These are phyloP conservation scores for Pestalotiopsis sp. DNA, from an alignment of 2,329 filamentous ascomycete species.

Conservation along the genomic window DNA sequence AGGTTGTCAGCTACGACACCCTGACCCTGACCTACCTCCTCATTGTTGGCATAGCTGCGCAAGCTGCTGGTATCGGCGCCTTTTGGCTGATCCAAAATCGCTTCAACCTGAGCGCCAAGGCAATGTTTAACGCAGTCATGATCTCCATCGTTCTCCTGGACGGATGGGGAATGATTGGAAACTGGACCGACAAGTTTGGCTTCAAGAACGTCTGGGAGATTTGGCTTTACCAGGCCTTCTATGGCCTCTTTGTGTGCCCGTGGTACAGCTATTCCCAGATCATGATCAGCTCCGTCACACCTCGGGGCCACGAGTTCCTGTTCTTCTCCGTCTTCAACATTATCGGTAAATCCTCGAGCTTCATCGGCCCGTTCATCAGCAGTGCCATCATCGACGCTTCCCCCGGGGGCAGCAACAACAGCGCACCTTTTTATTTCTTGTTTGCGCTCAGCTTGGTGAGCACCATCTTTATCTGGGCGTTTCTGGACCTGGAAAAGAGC, in stretches of 20 bases:
- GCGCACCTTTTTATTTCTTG: conserved; percentile 68
- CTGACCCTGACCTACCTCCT: conserved; percentile 67
- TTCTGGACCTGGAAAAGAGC: conserved; percentile 64
- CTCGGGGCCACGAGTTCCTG: conserved; percentile 68
- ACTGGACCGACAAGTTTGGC: conserved; percentile 46
- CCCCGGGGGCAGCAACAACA: conserved; percentile 56
- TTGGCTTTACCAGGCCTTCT: conserved; percentile 55
- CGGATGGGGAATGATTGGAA: conserved; percentile 49
- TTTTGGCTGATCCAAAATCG: conserved; percentile 66
- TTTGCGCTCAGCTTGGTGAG: conserved; percentile 61
- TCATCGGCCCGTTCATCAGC: conserved; percentile 70
- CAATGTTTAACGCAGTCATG: conserved; percentile 69
- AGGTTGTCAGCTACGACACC: conserved; percentile 66
- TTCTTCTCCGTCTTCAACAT: conserved; percentile 73
- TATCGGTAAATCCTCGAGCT: conserved; percentile 68
- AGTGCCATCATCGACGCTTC: conserved; percentile 69
- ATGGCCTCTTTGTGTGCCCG: conserved; percentile 68
- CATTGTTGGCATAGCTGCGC: conserved; percentile 66
- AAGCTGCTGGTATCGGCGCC: conserved; percentile 62
- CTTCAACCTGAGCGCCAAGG: conserved; percentile 64
- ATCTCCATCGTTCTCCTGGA: conserved; percentile 63
- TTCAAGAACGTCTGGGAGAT: conserved; percentile 50
- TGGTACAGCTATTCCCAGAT: conserved; percentile 75
- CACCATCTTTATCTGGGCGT: conserved; percentile 53
- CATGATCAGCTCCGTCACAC: conserved; percentile 72